A percentile compares a stretch with the other conserved stretches of the same genome.
phyloP scores from a whole-genome alignment of 2,329 filamentous ascomycete species.

The Ilyonectria robusta region DNA sequence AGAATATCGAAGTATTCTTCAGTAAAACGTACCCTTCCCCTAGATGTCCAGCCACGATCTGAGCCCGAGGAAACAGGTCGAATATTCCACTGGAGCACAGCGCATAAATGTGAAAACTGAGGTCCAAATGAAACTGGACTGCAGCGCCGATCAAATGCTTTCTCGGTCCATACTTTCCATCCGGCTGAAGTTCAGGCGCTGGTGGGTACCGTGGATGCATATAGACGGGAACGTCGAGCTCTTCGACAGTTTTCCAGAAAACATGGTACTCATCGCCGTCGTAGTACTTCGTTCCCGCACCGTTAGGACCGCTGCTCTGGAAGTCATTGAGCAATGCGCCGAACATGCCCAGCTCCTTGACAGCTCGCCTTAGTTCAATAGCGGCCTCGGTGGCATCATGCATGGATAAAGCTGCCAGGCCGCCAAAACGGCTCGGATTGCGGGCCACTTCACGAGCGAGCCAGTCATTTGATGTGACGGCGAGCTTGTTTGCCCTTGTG shows the following conservation, averaged over 20 bases:
- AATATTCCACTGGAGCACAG: constrained; percentile 35
- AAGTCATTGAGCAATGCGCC: constrained; percentile 31
- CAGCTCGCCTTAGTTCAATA: constrained; percentile 13
- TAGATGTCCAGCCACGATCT: constrained; percentile 29
- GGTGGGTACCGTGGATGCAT: constrained; percentile 29
- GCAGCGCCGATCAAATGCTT: constrained; percentile 25
- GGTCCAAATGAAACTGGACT: constrained; percentile 25
- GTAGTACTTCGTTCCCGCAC: constrained; percentile 9
- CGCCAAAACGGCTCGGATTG: constrained; percentile 18
- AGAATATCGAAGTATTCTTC: not conserved
- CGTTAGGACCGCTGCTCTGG: constrained; percentile 1
- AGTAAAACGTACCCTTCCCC: constrained; percentile 28
- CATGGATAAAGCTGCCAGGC: constrained; percentile 22
- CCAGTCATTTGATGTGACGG: constrained; percentile 22
- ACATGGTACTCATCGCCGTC: constrained; percentile 18
- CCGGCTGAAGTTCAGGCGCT: not conserved
- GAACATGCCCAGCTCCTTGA: constrained; percentile 11
- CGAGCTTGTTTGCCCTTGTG: not conserved
- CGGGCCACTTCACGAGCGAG: constrained; percentile 2
- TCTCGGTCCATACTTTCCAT: constrained; percentile 9
- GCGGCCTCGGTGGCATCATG: constrained; percentile 19
- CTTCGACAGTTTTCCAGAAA: constrained; percentile 24
- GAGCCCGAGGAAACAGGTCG: constrained; percentile 11
- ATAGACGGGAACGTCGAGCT: constrained; percentile 29
- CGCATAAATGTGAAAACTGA: constrained; percentile 26